Percentiles rank a stretch among this genome's conserved stretches.
Evolutionary conservation across 345 rosid genomes (phyloP).

Genomic region (Pelargonium nanum): DNA sequence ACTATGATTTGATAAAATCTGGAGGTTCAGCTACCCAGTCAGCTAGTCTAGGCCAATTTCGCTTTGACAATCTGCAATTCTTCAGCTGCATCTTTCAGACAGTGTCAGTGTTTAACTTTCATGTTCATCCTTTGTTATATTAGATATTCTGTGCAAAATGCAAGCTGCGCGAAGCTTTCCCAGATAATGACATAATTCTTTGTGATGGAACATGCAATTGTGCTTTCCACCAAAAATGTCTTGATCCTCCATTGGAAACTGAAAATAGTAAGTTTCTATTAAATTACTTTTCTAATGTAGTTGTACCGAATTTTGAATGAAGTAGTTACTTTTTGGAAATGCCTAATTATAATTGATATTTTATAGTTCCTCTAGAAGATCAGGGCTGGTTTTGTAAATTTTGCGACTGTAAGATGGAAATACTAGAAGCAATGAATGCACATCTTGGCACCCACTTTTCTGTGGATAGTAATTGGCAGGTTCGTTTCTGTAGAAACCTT

Average conservation of each 20-base stretch:
- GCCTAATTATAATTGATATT: constrained; percentile 13
- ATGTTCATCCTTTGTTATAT: constrained; percentile 12
- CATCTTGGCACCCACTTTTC: constrained; percentile 75
- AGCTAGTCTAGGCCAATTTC: too few relatives aligned
- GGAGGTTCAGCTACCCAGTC: too few relatives aligned
- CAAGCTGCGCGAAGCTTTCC: constrained; percentile 71
- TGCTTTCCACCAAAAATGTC: constrained; percentile 90
- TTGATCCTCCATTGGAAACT: constrained; percentile 84
- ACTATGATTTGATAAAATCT: neutral
- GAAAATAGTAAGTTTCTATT: constrained; percentile 53
- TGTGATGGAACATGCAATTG: constrained; percentile 96
- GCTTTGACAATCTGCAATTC: too few relatives aligned
- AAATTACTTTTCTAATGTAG: constrained; percentile 3
- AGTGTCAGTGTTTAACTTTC: neutral
- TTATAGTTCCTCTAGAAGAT: constrained; percentile 90
- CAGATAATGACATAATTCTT: constrained; percentile 81
- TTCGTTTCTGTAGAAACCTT: constrained; percentile 12
- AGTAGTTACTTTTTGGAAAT: constrained; percentile 15
- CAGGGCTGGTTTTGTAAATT: constrained; percentile 95
- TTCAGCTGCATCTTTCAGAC: neutral
- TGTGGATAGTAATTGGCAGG: constrained; percentile 76
- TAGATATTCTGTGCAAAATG: constrained; percentile 95
- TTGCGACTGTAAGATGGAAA: constrained; percentile 86
- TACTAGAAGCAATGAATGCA: constrained; percentile 83
- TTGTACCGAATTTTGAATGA: constrained; percentile 3